phyloP scores from a whole-genome alignment of 306 rosid genomes.

The Quercus bicolor region DNA sequence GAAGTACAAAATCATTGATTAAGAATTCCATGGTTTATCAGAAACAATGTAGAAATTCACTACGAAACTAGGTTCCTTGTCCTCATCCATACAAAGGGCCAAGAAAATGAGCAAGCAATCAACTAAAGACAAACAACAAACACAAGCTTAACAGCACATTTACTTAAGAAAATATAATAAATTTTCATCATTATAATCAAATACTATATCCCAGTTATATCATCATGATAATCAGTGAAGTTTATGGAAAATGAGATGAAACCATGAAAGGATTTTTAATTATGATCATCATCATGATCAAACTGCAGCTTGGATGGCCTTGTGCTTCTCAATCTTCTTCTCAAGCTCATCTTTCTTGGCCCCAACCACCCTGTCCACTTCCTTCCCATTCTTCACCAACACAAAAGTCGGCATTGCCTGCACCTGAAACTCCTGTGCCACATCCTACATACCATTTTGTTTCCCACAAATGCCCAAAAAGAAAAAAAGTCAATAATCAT shows the following conservation, averaged over 20 bases:
- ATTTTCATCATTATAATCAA: too few species aligned
- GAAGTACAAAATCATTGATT: too few species aligned
- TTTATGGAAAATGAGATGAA: background rate
- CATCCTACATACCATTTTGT: slow-evolving; percentile 41
- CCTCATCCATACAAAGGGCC: too few species aligned
- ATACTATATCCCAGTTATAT: too few species aligned
- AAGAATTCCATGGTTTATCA: too few species aligned
- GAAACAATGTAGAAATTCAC: too few species aligned
- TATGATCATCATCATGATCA: background rate
- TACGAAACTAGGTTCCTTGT: too few species aligned
- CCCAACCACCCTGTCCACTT: slow-evolving; percentile 62
- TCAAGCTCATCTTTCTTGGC: slow-evolving; percentile 75
- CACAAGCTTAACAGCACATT: too few species aligned
- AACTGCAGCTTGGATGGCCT: background rate
- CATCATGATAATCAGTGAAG: background rate
- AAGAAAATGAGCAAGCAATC: too few species aligned
- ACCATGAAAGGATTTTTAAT: background rate
- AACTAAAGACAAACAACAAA: too few species aligned
- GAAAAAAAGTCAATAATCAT: background rate
- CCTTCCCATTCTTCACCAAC: slow-evolving; percentile 68
- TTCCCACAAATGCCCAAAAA: background rate
- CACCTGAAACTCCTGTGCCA: slow-evolving; percentile 60
- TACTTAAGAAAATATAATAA: too few species aligned
- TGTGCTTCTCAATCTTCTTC: slow-evolving; percentile 48
- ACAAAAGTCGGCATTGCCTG: slow-evolving; percentile 90